Evolutionary conservation across 805 yeast species (phyloP), one percentile per base, ranked within the genome.

Genomic region (Candida nanaspora): DNA sequence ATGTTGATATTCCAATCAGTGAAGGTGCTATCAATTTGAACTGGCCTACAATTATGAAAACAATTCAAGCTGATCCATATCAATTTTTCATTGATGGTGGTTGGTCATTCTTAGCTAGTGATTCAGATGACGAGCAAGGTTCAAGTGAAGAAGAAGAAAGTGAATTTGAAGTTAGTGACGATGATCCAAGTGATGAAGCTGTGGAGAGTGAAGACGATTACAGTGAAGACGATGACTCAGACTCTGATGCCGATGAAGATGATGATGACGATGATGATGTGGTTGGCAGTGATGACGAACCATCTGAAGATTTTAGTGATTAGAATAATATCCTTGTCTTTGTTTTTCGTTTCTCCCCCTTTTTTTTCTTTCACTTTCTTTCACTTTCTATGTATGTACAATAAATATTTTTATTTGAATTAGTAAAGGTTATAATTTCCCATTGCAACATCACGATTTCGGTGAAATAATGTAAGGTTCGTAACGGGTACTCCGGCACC

Each of bases 21-120:
- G 96, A 88, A 55, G 96, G 97, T 40, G 89, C 95, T 35, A 83
- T 93, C 66, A 91, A 91, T 67, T 79, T 93, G 76, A 88, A 87
- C 66, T 93, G 98, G 98, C 70, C 80, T 13, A 82, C 88, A 20
- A 89, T 93, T 57, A 91, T 93, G 96, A 91, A 88, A 65, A 87
- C 97, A 0, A 79, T 91, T 47, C 78, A 75, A 48, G 80, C 88
- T 4, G 96, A 93, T 61, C 98, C 98, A 13, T 87, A 87, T 59
- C 91, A 87, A 56, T 93, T 93, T 67, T 93, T 89, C 63, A 66
- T 76, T 37, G 94, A 86, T 54, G 98, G 98, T 41, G 98, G 98
- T 40, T 93, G 98, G 98, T 74, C 78, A 23, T 87, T 93, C 75
- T 74, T 93, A 61, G 86, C 88, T 23, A 91, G 93, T 33, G 91